phyloP scores from a whole-genome alignment of 176 grass and related monocot species.

The Rhynchospora pubera region DNA sequence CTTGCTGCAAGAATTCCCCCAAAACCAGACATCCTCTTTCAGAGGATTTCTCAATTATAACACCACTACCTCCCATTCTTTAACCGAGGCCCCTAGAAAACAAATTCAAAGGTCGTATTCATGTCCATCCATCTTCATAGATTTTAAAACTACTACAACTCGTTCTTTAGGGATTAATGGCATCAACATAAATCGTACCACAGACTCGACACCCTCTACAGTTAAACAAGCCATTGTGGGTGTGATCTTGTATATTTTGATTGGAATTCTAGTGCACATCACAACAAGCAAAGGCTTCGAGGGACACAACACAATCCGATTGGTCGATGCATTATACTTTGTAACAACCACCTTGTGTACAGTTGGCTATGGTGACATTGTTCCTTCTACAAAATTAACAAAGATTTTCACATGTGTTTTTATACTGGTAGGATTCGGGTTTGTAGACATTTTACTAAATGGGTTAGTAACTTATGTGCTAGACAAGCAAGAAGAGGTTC shows the following conservation, averaged over 20 bases:
- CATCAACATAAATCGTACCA: constrained; percentile 21
- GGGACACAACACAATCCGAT: constrained; percentile 40
- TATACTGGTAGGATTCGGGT: constrained; percentile 61
- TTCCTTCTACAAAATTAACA: constrained; percentile 49
- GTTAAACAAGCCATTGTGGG: constrained; percentile 46
- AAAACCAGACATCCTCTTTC: constrained; percentile 1
- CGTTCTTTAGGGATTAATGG: constrained; percentile 20
- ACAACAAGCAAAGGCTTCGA: constrained; percentile 52
- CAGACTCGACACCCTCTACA: constrained; percentile 36
- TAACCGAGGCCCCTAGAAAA: constrained; percentile 8
- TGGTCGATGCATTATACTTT: constrained; percentile 80
- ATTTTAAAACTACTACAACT: constrained; percentile 30
- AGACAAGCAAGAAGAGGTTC: constrained; percentile 54
- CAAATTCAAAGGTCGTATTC: constrained; percentile 34
- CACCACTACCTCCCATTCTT: constrained; percentile 17
- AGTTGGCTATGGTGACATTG: constrained; percentile 74
- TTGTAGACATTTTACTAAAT: constrained; percentile 55
- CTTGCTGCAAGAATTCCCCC: not conserved
- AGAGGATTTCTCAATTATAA: not conserved
- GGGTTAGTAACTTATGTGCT: constrained; percentile 44
- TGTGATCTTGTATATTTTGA: constrained; percentile 51
- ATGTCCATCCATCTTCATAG: constrained; percentile 55
- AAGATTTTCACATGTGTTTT: constrained; percentile 74
- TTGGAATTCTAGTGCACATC: constrained; percentile 48
- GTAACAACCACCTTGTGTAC: constrained; percentile 66